Percentiles rank a stretch among this genome's conserved stretches.
phyloP scores from a whole-genome alignment of 1,284 basidiomycete species.

The Puccinia polysora region DNA sequence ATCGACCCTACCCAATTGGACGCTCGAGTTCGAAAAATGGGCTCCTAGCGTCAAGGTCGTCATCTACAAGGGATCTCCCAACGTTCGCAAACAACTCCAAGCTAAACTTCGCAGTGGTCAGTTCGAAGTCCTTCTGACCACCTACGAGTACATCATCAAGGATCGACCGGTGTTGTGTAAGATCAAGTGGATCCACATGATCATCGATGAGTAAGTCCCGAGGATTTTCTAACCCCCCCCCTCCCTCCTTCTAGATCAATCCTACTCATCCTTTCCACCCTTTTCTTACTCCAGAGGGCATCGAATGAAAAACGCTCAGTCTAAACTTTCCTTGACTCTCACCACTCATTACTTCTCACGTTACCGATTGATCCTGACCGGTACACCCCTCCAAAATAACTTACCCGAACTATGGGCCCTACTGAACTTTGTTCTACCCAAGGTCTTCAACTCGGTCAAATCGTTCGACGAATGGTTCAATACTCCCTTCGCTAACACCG shows the following conservation, averaged over 20 bases:
- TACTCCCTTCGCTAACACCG: conserved; percentile 96
- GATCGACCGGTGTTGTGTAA: conserved; percentile 83
- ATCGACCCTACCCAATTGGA: conserved; percentile 98
- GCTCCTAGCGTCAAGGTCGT: conserved; percentile 79
- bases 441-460: conserved; percentile 98
- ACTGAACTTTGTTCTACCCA: conserved; percentile 95
- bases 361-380: conserved; percentile 92
- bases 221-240: neutral
- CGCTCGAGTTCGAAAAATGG: conserved; percentile 95
- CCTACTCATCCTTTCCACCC: neutral
- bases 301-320: conserved; percentile 98
- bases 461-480: conserved; percentile 99
- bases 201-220: conserved; percentile 74
- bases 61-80: conserved; percentile 89
- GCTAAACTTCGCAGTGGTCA: conserved; percentile 58
- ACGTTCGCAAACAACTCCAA: conserved; percentile 70
- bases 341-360: conserved; percentile 88
- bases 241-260: neutral
- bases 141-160: conserved; percentile 99
- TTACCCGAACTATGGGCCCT: conserved; percentile 96
- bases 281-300: conserved; percentile 63
- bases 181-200: conserved; percentile 97
- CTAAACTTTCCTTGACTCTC: conserved; percentile 86
- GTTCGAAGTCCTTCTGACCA: conserved; percentile 94
- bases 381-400: conserved; percentile 92